Conservation (phyloP, 805 yeast species). For the Starmerella apis region DNA sequence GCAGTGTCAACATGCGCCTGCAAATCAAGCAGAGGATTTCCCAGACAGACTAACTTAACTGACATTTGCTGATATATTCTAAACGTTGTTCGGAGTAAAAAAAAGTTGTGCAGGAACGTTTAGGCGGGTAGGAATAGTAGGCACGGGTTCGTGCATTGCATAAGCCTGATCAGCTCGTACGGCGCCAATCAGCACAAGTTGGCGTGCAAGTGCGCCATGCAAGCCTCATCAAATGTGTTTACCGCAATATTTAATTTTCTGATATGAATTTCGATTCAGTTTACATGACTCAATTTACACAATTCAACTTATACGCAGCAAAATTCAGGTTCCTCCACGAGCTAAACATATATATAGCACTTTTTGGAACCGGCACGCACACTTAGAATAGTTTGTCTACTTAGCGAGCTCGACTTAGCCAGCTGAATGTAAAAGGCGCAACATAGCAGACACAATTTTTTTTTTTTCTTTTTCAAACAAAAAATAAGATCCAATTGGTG, state of each 20-base stretch:
- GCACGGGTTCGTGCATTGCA: constrained; percentile 1
- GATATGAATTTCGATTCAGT: background rate
- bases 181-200: too few species aligned
- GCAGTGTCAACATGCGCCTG: constrained; percentile 59
- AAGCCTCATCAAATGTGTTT: too few species aligned
- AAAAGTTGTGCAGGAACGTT: too few species aligned
- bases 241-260: background rate
- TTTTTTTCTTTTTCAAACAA: too few species aligned
- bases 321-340: too few species aligned
- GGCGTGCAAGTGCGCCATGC: too few species aligned
- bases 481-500: background rate
- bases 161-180: background rate
- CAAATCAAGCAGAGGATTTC: constrained; percentile 83
- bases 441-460: background rate
- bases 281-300: background rate
- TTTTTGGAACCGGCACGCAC: too few species aligned
- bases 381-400: too few species aligned
- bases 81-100: background rate
- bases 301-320: too few species aligned
- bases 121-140: too few species aligned
- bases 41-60: constrained; percentile 68
- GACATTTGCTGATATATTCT: constrained; percentile 23
- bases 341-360: too few species aligned
- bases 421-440: background rate
- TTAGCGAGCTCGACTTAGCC: too few species aligned